Conservation (phyloP, 23 red algal species). For the Chondrus crispus region DNA sequence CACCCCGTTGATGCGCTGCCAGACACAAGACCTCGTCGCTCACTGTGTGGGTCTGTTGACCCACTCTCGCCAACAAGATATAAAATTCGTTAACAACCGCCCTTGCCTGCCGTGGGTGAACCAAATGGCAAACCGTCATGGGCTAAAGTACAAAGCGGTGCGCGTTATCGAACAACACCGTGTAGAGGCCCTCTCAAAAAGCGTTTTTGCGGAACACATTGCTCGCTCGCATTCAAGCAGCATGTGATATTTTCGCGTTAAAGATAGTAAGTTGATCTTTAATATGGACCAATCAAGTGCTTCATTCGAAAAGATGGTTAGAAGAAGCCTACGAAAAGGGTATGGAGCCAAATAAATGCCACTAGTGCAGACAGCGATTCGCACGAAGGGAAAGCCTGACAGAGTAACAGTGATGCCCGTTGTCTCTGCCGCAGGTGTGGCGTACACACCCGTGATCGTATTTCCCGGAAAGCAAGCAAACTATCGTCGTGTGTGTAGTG, state of each 20-base stretch:
- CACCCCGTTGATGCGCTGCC: background rate
- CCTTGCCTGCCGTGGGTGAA: background rate
- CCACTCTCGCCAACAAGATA: background rate
- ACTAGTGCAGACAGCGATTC: background rate
- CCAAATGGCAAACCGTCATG: background rate
- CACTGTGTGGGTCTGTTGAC: background rate
- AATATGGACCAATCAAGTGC: background rate
- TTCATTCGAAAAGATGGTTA: background rate
- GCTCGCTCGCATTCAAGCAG: background rate
- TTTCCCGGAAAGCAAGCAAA: slow-evolving; percentile 23
- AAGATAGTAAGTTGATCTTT: background rate
- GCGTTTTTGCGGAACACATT: background rate
- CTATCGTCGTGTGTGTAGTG: no score
- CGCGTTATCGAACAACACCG: background rate
- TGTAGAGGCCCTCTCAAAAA: background rate
- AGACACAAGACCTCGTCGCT: background rate
- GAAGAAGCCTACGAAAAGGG: background rate
- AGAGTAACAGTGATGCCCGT: background rate
- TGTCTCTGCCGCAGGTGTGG: background rate
- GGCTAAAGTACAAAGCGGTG: background rate
- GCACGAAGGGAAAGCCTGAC: background rate
- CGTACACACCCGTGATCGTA: slow-evolving; percentile 16
- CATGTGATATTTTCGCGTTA: background rate
- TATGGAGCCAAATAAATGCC: background rate
- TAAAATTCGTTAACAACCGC: background rate